phyloP scores from a whole-genome alignment of 1,284 basidiomycete genomes.

The Megacollybia platyphylla region DNA sequence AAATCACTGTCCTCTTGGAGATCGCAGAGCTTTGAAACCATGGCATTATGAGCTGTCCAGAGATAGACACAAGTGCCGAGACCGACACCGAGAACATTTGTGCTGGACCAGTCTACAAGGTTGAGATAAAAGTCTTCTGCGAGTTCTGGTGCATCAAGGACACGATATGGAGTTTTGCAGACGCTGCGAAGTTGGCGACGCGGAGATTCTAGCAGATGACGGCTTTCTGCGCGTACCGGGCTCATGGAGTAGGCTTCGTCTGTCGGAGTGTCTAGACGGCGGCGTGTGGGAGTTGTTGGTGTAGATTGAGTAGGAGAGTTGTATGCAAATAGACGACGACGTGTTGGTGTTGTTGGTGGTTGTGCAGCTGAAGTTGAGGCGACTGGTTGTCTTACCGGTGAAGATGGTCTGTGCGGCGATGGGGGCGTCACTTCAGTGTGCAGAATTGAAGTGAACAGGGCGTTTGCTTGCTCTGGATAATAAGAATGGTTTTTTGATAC shows the following conservation, averaged over 20 bases:
- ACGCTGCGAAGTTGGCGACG: conserved; percentile 73
- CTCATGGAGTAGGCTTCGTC: conserved; percentile 87
- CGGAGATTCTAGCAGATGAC: conserved; percentile 78
- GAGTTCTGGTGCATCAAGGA: conserved; percentile 93
- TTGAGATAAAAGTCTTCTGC: conserved; percentile 99
- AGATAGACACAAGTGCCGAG: conserved; percentile 89
- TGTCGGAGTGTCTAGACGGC: conserved; percentile 53
- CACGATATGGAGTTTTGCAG: conserved; percentile 94
- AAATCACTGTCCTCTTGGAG: conserved; percentile 49
- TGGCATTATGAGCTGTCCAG: conserved; percentile 91
- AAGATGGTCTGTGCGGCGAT: conserved; percentile 43
- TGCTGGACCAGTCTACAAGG: conserved; percentile 93
- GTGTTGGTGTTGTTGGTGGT: conserved; percentile 50
- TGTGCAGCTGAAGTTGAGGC: conserved; percentile 23
- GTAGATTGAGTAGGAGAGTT: conserved; percentile 49
- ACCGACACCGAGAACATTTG: conserved; percentile 91
- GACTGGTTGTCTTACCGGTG: conserved; percentile 37
- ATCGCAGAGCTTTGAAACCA: conserved; percentile 88
- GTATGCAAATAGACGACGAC: conserved; percentile 56
- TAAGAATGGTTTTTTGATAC: neutral
- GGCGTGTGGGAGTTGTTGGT: conserved; percentile 42
- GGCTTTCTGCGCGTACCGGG: conserved; percentile 79
- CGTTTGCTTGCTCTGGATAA: conserved; percentile 61
- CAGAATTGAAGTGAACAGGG: conserved; percentile 60
- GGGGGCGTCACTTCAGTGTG: conserved; percentile 67